A percentile compares a stretch with the other conserved stretches of the same genome.
phyloP scores from a whole-genome alignment of 2,329 filamentous ascomycete genomes.

The Cordyceps militaris region DNA sequence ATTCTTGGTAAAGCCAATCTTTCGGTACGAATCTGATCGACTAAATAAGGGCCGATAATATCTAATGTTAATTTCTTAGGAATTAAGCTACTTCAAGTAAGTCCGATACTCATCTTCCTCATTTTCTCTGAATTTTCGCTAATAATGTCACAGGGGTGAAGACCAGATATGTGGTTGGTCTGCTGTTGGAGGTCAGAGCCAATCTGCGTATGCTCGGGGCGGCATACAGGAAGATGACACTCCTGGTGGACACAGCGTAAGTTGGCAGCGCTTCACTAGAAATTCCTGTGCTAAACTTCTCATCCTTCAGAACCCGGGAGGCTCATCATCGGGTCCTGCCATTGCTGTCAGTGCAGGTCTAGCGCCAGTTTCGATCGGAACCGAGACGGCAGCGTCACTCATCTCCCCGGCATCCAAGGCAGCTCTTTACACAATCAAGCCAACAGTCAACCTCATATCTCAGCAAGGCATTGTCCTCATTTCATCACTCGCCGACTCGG shows the following conservation, averaged over 20 bases:
- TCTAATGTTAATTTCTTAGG: not conserved
- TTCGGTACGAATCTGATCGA: slow-evolving; percentile 15
- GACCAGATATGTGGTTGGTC: slow-evolving; percentile 18
- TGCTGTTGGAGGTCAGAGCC: slow-evolving; percentile 18
- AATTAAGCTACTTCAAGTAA: slow-evolving; percentile 10
- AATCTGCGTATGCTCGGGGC: slow-evolving; percentile 18
- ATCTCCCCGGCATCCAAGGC: slow-evolving; percentile 15
- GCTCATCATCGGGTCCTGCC: slow-evolving; percentile 23
- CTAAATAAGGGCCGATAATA: not conserved
- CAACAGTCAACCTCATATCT: slow-evolving; percentile 11
- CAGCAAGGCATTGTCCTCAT: slow-evolving; percentile 8
- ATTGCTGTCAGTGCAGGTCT: slow-evolving; percentile 22
- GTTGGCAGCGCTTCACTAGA: not conserved
- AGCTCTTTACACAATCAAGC: slow-evolving; percentile 20
- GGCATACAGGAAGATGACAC: slow-evolving; percentile 15
- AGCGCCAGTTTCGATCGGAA: slow-evolving; percentile 22
- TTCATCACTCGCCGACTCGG: not conserved
- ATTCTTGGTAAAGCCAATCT: slow-evolving; percentile 23
- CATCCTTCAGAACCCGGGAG: slow-evolving; percentile 18
- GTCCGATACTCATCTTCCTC: not conserved
- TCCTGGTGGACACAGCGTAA: slow-evolving; percentile 14
- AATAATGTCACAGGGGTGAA: slow-evolving; percentile 12
- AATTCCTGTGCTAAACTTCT: not conserved
- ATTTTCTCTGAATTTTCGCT: not conserved
- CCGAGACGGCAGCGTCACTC: slow-evolving; percentile 23